Evolutionary conservation across 257 asterid species (phyloP), one percentile per base, ranked within the genome.

Genomic region (Gentiana straminea): DNA sequence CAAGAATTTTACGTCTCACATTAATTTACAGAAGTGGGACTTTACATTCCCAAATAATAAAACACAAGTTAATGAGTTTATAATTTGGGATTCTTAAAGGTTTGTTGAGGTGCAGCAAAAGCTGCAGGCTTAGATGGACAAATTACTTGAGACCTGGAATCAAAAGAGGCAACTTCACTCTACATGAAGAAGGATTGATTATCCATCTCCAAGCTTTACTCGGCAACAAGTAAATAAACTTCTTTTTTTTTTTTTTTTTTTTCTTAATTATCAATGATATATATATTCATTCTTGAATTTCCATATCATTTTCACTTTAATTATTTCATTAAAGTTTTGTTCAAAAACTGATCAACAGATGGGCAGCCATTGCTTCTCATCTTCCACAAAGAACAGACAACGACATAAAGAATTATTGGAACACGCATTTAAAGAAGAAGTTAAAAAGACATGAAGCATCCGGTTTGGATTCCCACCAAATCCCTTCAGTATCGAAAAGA

Each of bases 331-430:
- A 24, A 24, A 24, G 24, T 24, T 24, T 24, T 24, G 24, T 24
- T 24, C 24, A 24, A 24, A 24, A 24, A 24, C 24, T 3, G 34
- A 54, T 39, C 54, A 5, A 58, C 67, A 89, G 98, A 70, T 91
- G 98, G 98, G 98, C 98, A 36, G 94, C 96, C 11, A 91, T 91
- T 67, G 98, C 98, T 35, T 87, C 98, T 7, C 87, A 87, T 64
- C 72, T 91, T 5, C 98, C 98, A 12, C 96, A 91, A 48, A 75
- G 98, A 76, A 91, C 98, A 5, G 98, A 91, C 4, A 91, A 91
- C 41, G 98, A 91, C 69, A 91, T 91, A 75, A 91, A 91, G 81
- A 91, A 91, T 57, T 87, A 86, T 36, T 91, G 98, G 98, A 91
- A 91, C 81, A 87, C 98, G 1, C 98, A 91, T 73, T 68, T 91